Evolutionary conservation across 2,329 filamentous ascomycete species (phyloP).

Genomic region (Neonectria magnoliae): DNA sequence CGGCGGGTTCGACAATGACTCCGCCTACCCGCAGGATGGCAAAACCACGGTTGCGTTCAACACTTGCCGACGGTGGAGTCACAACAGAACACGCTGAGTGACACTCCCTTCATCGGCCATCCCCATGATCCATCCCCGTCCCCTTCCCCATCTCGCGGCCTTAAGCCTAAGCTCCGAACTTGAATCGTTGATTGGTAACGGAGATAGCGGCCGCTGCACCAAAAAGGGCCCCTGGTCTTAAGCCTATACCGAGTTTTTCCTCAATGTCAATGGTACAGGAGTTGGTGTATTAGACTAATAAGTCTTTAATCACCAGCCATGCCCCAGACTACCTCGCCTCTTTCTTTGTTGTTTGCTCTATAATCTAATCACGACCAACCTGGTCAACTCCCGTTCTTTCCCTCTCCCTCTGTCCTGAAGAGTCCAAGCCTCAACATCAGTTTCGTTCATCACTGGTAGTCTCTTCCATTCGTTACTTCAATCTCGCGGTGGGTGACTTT

Average conservation of each 20-base stretch:
- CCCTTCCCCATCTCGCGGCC: constrained; percentile 6
- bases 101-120: not conserved
- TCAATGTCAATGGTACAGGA: constrained; percentile 12
- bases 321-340: not conserved
- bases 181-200: constrained; percentile 26
- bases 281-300: not conserved
- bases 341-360: not conserved
- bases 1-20: not conserved
- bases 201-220: constrained; percentile 5
- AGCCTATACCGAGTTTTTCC: constrained; percentile 10
- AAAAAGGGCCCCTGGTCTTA: constrained; percentile 2
- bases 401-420: not conserved
- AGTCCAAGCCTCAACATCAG: not conserved
- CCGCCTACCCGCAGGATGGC: constrained; percentile 12
- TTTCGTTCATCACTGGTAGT: not conserved
- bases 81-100: not conserved
- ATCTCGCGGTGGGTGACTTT: constrained; percentile 40
- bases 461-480: constrained; percentile 4
- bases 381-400: constrained; percentile 9
- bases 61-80: constrained; percentile 2
- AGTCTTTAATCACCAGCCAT: constrained; percentile 22
- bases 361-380: constrained; percentile 5
- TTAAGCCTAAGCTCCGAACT: constrained; percentile 23
- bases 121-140: not conserved
- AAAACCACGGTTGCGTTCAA: constrained; percentile 7